A percentile compares a stretch with the other conserved stretches of the same genome.
Evolutionary conservation across 2,329 filamentous ascomycete species (phyloP).

Genomic region (Escovopsis sp.): DNA sequence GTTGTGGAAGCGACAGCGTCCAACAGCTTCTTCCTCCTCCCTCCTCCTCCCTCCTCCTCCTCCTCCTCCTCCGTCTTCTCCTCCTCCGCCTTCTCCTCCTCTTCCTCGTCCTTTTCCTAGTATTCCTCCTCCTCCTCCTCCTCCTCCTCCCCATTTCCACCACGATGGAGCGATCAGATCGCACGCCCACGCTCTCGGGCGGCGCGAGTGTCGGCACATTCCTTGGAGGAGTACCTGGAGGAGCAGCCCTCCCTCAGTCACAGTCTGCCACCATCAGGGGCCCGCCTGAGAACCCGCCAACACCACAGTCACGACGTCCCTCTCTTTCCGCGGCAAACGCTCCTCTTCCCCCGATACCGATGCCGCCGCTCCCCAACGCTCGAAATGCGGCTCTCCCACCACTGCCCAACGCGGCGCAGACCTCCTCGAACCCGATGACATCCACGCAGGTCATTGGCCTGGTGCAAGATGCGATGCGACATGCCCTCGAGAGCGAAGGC

Average conservation of each 20-base stretch:
- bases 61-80: too few species aligned
- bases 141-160: constrained; percentile 8
- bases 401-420: constrained; percentile 19
- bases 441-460: constrained; percentile 50
- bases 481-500: constrained; percentile 50
- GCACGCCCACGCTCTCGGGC: constrained; percentile 13
- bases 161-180: constrained; percentile 22
- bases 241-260: constrained; percentile 11
- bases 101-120: constrained; percentile 1
- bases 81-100: too few species aligned
- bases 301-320: constrained; percentile 17
- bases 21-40: not conserved
- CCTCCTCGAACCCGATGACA: constrained; percentile 38
- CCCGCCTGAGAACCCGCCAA: constrained; percentile 26
- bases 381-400: constrained; percentile 25
- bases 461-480: constrained; percentile 51
- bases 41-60: not conserved
- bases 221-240: constrained; percentile 1
- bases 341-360: constrained; percentile 23
- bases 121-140: constrained; percentile 3
- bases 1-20: not conserved
- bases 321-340: constrained; percentile 26
- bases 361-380: constrained; percentile 32
- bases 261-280: constrained; percentile 15
- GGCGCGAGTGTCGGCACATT: constrained; percentile 6